Base-by-base conservation (phyloP, 805 yeast genomes). In the Lipomyces yamanashiensis region DNA sequence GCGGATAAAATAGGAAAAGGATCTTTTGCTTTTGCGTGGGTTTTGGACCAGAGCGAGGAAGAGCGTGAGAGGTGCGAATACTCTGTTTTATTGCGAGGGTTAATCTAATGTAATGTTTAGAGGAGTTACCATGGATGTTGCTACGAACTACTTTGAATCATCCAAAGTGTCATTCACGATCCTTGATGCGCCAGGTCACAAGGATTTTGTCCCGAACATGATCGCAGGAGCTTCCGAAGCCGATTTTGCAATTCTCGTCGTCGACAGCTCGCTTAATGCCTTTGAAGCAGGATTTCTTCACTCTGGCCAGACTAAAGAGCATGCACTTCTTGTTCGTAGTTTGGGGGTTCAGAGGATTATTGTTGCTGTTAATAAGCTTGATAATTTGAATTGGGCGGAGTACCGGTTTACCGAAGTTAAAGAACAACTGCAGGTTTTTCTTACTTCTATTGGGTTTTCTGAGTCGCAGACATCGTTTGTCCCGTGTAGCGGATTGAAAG, bases 131-230 rank as follows among this genome's bases (percentile, higher is more conserved):
- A 85, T 89, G 28, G 96, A 89, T 71, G 84, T 89, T 39, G 86
- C 89, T 61, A 86, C 87, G 58, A 86, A 89, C 8, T 78, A 80
- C 45, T 86, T 89, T 64, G 88, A 85, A 69, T 87, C 92, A 1
- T 58, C 71, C 0, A 73, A 70, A 1, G 79, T 85, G 6, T 76
- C 80, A 54, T 88, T 87, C 73, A 86, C 90, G 0, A 87, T 91
- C 4, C 84, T 89, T 60, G 96, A 89, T 76, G 92, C 96, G 0
- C 96, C 96, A 0, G 96, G 96, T 0, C 96, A 89, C 74, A 80
- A 82, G 64, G 95, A 89, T 71, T 89, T 87, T 74, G 89, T 89
- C 39, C 96, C 96, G 3, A 90, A 88, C 70, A 88, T 89, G 91
- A 88, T 89, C 68, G 88, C 90, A 36, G 96, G 96, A 36, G 88